Evolutionary conservation across 495 filamentous ascomycete genomes (phyloP).

Genomic region (Schizothecium vesticola): DNA sequence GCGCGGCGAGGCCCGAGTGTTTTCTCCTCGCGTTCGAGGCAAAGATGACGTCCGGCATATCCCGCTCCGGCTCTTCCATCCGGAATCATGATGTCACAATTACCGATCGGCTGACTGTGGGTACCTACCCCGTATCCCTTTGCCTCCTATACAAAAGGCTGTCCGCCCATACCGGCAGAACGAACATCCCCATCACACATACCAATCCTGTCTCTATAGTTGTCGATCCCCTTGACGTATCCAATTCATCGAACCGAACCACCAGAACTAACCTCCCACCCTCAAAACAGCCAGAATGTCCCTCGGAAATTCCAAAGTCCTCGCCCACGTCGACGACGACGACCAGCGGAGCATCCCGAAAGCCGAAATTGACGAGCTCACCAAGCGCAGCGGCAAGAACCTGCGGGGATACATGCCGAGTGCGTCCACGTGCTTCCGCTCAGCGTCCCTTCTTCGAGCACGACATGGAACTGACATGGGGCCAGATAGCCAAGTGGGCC

Average conservation of each 20-base stretch:
- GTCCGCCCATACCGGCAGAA: no score
- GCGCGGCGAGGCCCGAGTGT: not conserved
- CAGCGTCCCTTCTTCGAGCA: not conserved
- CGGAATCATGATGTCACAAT: not conserved
- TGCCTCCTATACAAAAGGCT: not conserved
- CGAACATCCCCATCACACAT: no score
- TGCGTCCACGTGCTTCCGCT: no score
- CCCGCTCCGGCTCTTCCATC: not conserved
- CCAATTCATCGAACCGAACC: no score
- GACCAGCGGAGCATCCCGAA: conserved; percentile 16
- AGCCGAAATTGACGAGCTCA: conserved; percentile 17
- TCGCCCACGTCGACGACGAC: conserved; percentile 17
- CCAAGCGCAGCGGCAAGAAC: conserved; percentile 18
- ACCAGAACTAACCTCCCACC: not conserved
- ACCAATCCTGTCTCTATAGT: not conserved
- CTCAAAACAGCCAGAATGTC: not conserved
- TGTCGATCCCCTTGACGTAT: not conserved
- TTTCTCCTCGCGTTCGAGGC: not conserved
- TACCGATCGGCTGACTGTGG: not conserved
- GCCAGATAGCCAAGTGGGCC: conserved; percentile 16
- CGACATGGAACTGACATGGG: not conserved
- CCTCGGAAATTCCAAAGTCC: conserved; percentile 19
- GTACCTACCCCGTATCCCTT: not conserved
- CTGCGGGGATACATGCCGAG: conserved; percentile 21
- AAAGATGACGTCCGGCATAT: not conserved